phyloP scores from a whole-genome alignment of 1,284 basidiomycete genomes.

The Malassezia japonica region DNA sequence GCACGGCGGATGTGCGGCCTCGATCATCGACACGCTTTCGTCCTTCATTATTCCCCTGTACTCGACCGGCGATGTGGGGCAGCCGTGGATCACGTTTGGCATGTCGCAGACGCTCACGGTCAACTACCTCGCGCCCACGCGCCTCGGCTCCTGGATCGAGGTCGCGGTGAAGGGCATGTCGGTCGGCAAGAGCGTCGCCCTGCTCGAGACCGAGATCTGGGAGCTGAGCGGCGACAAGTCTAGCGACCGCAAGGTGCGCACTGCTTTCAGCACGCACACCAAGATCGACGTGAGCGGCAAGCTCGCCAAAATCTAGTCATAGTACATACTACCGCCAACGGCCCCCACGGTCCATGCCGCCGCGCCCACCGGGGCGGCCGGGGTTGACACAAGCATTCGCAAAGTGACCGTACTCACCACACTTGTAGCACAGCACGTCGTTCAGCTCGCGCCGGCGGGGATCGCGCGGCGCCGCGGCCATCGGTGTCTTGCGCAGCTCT shows the following conservation, averaged over 20 bases:
- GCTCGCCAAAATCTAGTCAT: conserved; percentile 5
- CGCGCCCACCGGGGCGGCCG: conserved; percentile 22
- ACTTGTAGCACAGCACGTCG: conserved; percentile 45
- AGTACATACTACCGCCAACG: not conserved
- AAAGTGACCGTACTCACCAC: conserved; percentile 43
- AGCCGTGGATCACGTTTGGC: conserved; percentile 39
- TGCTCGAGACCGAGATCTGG: conserved; percentile 30
- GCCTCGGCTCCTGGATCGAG: conserved; percentile 34
- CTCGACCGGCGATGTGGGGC: conserved; percentile 21
- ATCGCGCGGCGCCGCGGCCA: conserved; percentile 16
- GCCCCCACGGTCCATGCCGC: not conserved
- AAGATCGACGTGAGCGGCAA: conserved; percentile 5
- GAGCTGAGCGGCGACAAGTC: conserved; percentile 5
- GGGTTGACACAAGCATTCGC: conserved; percentile 43
- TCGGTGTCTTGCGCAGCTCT: conserved; percentile 7
- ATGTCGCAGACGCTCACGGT: conserved; percentile 39
- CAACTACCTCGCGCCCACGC: conserved; percentile 32
- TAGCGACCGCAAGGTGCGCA: conserved; percentile 5
- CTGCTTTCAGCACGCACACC: conserved; percentile 4
- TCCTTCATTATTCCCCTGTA: conserved; percentile 20
- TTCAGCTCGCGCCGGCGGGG: conserved; percentile 25
- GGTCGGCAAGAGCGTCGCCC: conserved; percentile 27
- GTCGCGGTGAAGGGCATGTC: conserved; percentile 26
- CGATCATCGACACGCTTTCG: conserved; percentile 11
- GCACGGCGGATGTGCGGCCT: conserved; percentile 14